These are phyloP conservation scores for Citropsis articulata DNA, from an alignment of 345 rosid species.

Conservation along the genomic window DNA sequence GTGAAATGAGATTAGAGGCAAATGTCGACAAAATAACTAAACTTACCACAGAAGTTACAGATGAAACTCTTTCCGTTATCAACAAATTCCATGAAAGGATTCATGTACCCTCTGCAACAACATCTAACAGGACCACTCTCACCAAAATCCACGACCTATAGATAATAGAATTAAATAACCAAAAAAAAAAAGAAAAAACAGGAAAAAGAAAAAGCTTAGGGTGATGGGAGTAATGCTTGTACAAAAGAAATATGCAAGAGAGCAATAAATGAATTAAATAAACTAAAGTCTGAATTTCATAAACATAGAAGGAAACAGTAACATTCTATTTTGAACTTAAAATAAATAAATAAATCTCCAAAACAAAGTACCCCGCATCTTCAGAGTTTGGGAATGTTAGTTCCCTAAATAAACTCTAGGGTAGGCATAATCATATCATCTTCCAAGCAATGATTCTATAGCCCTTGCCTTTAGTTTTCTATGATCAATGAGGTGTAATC, in stretches of 20 bases:
- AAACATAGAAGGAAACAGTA: not conserved
- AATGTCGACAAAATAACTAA: not conserved
- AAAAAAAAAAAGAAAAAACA: not conserved
- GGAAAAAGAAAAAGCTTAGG: not conserved
- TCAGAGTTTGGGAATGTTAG: not conserved
- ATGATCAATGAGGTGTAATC: not conserved
- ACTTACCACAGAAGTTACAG: constrained; percentile 36
- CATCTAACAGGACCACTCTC: constrained; percentile 36
- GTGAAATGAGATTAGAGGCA: not conserved
- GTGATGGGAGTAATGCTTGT: not conserved
- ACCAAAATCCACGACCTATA: constrained; percentile 35
- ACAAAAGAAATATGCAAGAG: not conserved
- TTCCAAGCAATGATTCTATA: not conserved
- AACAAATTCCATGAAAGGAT: constrained; percentile 34
- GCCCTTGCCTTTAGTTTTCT: not conserved
- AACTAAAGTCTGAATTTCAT: not conserved
- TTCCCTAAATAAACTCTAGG: not conserved
- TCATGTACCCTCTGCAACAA: constrained; percentile 37
- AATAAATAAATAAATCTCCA: not conserved
- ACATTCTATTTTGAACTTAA: too few species aligned
- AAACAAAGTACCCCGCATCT: not conserved
- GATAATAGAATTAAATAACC: not conserved
- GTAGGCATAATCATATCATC: not conserved
- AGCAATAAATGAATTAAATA: not conserved
- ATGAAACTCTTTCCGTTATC: constrained; percentile 35